Base-by-base conservation (phyloP, 768 basidiomycete species). In the Trichaptum fuscoviolaceum region DNA sequence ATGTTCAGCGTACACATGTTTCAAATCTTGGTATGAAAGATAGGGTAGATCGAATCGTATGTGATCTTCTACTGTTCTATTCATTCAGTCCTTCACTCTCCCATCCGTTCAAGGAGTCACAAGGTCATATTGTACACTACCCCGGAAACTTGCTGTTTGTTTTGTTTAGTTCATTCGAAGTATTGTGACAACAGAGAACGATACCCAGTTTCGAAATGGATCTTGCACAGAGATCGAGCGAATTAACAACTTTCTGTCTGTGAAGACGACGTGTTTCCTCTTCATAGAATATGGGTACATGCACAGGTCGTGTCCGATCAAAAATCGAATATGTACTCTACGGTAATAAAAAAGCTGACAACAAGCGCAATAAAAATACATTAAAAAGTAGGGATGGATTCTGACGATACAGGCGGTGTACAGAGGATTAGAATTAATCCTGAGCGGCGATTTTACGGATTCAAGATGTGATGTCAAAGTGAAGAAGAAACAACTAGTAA, bases 321-420 rank as follows among this genome's bases (percentile, higher is more conserved):
- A 52, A 36, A 36, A 52, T 52, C 10, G 42, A 6, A 52, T 52
- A 52, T 52, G 42, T 52, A 52, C 42, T 52, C 42, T 52, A 52
- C 12, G 5, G 42, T 52, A 52, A 52, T 15, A 52, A 52, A 52
- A 12, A 52, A 20, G 20, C 12, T 52, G 20, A 52, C 42, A 52
- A 4, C 5, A 52, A 52, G 42, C 42, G 10, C 15, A 52, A 52
- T 52, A 52, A 52, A 52, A 52, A 52, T 52, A 52, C 42, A 52
- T 52, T 52, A 52, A 52, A 52, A 52, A 52, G 42, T 52, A 52
- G 42, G 42, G 42, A 52, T 52, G 42, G 42, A 52, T 52, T 52
- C 42, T 52, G 42, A 52, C 42, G 42, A 52, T 52, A 52, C 42
- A 52, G 10, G 42, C 12, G 42, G 42, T 52, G 42, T 52, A 52